phyloP scores from a whole-genome alignment of 257 asterid species.

The Buddleja alternifolia region DNA sequence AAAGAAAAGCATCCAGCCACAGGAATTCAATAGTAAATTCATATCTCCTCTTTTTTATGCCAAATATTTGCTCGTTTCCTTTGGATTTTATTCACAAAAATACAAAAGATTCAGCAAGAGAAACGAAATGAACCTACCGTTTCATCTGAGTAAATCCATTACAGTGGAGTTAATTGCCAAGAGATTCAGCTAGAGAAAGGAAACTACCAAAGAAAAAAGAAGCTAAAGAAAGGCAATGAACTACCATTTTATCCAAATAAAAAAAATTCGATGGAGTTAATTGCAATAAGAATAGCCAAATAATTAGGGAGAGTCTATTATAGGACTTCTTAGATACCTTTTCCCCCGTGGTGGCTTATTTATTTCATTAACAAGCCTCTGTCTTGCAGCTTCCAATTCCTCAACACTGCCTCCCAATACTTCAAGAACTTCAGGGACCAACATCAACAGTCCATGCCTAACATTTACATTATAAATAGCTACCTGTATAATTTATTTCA shows the following conservation, averaged over 20 bases:
- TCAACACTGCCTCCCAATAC: conserved; percentile 85
- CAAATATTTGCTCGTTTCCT: neutral
- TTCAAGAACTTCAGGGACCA: conserved; percentile 90
- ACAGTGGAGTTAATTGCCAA: neutral
- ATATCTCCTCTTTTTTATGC: neutral
- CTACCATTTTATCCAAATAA: no score
- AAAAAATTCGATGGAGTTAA: neutral
- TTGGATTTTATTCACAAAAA: neutral
- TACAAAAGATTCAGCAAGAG: conserved; percentile 2
- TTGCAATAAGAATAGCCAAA: conserved; percentile 9
- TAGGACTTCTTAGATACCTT: conserved; percentile 49
- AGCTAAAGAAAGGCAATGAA: no score
- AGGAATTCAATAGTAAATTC: neutral
- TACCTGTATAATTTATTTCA: conserved; percentile 47
- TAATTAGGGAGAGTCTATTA: neutral
- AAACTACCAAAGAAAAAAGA: no score
- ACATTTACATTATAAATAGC: conserved; percentile 76
- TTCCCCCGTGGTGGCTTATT: conserved; percentile 96
- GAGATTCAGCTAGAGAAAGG: neutral
- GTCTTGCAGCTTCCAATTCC: conserved; percentile 82
- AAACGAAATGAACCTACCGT: neutral
- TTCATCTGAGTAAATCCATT: neutral
- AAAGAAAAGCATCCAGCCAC: neutral
- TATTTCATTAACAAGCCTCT: conserved; percentile 78
- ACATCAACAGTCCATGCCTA: conserved; percentile 83